Evolutionary conservation across 75 land plant species (phyloP).

Genomic region (Sequoia sempervirens): DNA sequence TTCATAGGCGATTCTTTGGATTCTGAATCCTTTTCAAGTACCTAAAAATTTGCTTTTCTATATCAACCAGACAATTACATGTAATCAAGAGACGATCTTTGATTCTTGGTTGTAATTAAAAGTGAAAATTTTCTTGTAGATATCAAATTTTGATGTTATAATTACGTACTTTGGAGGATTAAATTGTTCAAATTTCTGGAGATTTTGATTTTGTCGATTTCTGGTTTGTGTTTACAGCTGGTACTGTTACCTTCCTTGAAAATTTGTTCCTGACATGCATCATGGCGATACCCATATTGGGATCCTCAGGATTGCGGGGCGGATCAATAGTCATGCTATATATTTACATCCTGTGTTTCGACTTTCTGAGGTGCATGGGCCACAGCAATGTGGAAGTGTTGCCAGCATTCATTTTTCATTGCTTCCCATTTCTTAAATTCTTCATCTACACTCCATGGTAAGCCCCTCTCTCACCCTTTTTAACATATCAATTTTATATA

Average conservation of each 20-base stretch:
- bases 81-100: no score
- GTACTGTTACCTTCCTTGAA: constrained; percentile 60
- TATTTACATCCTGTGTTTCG: constrained; percentile 54
- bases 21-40: not conserved
- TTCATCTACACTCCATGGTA: constrained; percentile 85
- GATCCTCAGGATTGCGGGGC: constrained; percentile 42
- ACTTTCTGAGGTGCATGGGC: constrained; percentile 75
- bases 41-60: no score
- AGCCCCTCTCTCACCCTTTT: not conserved
- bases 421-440: constrained; percentile 58
- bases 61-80: no score
- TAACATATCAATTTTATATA: no score
- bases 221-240: constrained; percentile 45
- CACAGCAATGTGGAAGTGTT: constrained; percentile 75
- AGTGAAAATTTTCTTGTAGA: not conserved
- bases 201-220: no score
- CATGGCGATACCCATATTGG: constrained; percentile 51
- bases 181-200: not conserved
- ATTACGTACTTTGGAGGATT: not conserved
- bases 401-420: constrained; percentile 34
- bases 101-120: not conserved
- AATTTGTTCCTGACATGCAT: constrained; percentile 45
- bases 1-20: not conserved
- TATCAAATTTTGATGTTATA: not conserved
- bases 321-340: constrained; percentile 56